Conservation (phyloP, 2,329 filamentous ascomycete species). For the Ascomycota sp. region DNA sequence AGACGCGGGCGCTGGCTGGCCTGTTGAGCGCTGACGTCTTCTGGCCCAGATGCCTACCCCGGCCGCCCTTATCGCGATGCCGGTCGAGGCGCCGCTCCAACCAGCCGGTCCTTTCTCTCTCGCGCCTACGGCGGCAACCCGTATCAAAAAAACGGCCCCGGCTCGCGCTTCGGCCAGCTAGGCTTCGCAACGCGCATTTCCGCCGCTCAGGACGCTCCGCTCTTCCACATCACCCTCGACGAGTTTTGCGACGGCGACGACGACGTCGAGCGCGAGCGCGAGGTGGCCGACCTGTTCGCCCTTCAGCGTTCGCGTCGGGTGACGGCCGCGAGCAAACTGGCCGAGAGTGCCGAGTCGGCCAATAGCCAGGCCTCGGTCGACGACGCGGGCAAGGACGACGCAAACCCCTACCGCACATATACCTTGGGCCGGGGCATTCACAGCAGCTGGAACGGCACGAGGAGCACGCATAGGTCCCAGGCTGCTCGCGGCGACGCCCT, state of each 20-base stretch:
- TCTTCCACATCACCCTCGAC: constrained; percentile 86
- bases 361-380: constrained; percentile 18
- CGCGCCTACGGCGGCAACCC: constrained; percentile 44
- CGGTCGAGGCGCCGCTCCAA: constrained; percentile 7
- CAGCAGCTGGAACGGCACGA: constrained; percentile 43
- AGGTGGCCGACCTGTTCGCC: constrained; percentile 86
- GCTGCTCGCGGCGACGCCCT: constrained; percentile 10
- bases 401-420: constrained; percentile 22
- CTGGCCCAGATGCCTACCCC: constrained; percentile 59
- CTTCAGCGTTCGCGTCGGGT: constrained; percentile 76
- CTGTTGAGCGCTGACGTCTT: constrained; percentile 80
- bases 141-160: constrained; percentile 55
- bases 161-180: constrained; percentile 50
- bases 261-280: constrained; percentile 71
- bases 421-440: constrained; percentile 32
- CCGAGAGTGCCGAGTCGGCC: constrained; percentile 59
- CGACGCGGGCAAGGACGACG: constrained; percentile 10
- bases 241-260: constrained; percentile 88
- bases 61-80: constrained; percentile 12
- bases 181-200: constrained; percentile 62
- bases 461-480: constrained; percentile 15
- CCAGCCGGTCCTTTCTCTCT: constrained; percentile 21
- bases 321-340: constrained; percentile 64
- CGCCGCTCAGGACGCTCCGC: constrained; percentile 55
- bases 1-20: constrained; percentile 4